Conservation (phyloP, 805 yeast genomes). For the Kuraishia hungarica region DNA sequence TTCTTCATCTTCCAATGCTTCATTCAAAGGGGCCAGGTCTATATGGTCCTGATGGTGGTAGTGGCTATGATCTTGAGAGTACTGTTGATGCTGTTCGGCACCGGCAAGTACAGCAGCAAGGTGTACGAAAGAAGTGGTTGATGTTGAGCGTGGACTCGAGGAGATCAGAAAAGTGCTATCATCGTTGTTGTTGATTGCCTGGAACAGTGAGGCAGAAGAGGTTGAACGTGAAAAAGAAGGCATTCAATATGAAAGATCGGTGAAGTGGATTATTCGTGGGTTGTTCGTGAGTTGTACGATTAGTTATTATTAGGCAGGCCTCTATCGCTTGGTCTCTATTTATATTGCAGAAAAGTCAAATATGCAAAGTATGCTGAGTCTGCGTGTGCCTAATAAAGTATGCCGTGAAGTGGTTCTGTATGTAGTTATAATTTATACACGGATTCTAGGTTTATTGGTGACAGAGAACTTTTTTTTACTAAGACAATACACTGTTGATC, state of each 20-base stretch:
- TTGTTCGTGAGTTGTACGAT: neutral
- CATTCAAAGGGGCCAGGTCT: neutral
- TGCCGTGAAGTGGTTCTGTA: too few species aligned
- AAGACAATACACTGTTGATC: too few species aligned
- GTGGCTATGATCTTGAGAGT: neutral
- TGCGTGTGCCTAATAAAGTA: too few species aligned
- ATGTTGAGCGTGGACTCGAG: constrained; percentile 3
- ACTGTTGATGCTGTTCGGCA: neutral
- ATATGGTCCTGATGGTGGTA: neutral
- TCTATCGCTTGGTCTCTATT: too few species aligned
- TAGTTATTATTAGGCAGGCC: too few species aligned
- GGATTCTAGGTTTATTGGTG: too few species aligned
- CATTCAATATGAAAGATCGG: neutral
- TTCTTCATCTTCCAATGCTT: neutral
- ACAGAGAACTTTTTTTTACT: too few species aligned
- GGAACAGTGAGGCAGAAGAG: neutral
- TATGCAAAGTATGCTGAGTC: too few species aligned
- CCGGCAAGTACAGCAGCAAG: neutral
- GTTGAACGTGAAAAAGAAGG: neutral
- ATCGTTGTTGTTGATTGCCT: constrained; percentile 2
- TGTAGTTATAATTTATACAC: too few species aligned
- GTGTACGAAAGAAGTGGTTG: constrained; percentile 3
- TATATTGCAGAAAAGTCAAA: too few species aligned
- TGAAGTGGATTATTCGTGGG: neutral
- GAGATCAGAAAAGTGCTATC: constrained; percentile 3